Evolutionary conservation across 805 yeast species (phyloP).

Genomic region (Cephaloascus fragrans): DNA sequence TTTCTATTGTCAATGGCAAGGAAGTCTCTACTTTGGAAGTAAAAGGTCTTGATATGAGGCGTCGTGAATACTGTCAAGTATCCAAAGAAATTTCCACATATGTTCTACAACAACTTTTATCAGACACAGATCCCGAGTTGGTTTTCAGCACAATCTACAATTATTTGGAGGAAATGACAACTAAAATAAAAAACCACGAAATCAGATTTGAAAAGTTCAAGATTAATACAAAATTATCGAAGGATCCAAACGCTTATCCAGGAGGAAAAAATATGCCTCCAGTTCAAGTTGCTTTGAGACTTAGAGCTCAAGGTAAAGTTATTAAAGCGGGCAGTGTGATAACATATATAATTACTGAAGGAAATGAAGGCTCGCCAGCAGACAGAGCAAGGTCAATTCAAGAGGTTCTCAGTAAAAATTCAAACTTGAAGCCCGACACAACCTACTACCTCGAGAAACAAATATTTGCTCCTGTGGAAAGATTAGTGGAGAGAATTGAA

Average conservation of each 20-base stretch:
- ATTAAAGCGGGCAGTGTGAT: conserved; percentile 86
- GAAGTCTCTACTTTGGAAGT: conserved; percentile 65
- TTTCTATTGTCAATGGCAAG: conserved; percentile 41
- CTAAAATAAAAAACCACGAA: conserved; percentile 48
- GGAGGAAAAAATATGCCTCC: conserved; percentile 68
- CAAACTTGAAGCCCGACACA: conserved; percentile 58
- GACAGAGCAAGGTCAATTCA: conserved; percentile 78
- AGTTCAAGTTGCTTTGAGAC: conserved; percentile 82
- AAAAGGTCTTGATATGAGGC: conserved; percentile 92
- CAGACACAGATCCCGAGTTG: conserved; percentile 67
- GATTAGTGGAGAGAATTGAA: conserved; percentile 76
- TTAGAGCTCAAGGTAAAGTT: conserved; percentile 75
- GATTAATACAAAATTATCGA: conserved; percentile 81
- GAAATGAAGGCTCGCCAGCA: conserved; percentile 42
- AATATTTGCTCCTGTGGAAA: conserved; percentile 80
- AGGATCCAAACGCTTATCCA: conserved; percentile 80
- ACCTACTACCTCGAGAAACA: conserved; percentile 80
- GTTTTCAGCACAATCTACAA: conserved; percentile 64
- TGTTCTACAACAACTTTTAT: conserved; percentile 61
- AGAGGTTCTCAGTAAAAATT: conserved; percentile 51
- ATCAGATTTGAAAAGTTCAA: conserved; percentile 59
- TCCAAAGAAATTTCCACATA: conserved; percentile 81
- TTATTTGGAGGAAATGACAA: conserved; percentile 53
- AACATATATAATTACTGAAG: conserved; percentile 68
- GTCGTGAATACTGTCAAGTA: conserved; percentile 92